Conservation (phyloP, 805 yeast genomes). For the Saccharomycodes ludwigii region DNA sequence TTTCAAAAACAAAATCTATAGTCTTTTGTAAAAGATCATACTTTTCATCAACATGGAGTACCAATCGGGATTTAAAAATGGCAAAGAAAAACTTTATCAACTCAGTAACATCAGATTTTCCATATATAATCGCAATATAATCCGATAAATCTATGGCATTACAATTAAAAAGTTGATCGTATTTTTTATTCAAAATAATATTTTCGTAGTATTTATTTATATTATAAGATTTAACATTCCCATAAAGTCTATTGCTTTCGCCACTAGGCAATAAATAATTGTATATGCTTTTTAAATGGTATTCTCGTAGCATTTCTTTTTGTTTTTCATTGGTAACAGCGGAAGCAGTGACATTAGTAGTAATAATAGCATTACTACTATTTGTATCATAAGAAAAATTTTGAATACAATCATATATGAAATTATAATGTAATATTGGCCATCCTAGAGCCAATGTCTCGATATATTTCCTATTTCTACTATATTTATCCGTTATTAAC, state of each 20-base stretch:
- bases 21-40: no score
- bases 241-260: slow-evolving; percentile 33
- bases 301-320: no score
- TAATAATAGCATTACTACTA: slow-evolving; percentile 14
- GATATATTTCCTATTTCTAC: slow-evolving; percentile 63
- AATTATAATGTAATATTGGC: slow-evolving; percentile 63
- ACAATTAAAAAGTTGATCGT: slow-evolving; percentile 32
- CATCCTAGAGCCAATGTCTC: slow-evolving; percentile 73
- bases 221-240: slow-evolving; percentile 36
- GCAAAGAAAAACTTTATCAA: slow-evolving; percentile 17
- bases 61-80: no score
- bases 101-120: slow-evolving; percentile 16
- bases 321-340: no score
- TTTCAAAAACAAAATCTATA: no score
- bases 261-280: slow-evolving; percentile 66
- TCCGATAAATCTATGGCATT: slow-evolving; percentile 19
- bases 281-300: no score
- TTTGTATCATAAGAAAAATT: no score
- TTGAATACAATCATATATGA: slow-evolving; percentile 37
- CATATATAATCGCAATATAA: slow-evolving; percentile 25
- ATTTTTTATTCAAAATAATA: slow-evolving; percentile 13
- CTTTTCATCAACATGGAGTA: no score
- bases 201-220: slow-evolving; percentile 31
- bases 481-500: slow-evolving; percentile 42
- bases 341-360: no score